Base-by-base conservation (phyloP, 2,329 filamentous ascomycete genomes). In the Trichothecium roseum region DNA sequence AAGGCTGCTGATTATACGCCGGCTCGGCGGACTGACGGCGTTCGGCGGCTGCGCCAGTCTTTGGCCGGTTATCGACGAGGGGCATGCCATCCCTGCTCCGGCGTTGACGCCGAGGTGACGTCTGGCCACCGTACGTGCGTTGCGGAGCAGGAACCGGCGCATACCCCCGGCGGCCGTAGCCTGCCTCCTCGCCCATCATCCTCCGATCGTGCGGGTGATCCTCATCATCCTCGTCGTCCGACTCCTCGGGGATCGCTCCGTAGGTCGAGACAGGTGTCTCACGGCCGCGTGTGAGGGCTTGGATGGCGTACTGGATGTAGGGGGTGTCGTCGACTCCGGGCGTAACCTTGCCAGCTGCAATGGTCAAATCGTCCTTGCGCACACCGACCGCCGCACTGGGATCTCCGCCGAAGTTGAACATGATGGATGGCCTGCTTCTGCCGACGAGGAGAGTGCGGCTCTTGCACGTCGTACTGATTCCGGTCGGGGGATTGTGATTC, bases 261-360 rank as follows among this genome's bases (percentile, higher is more conserved):
- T 24, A 24, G 10, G 20, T 24, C 20, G 20, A 24, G 10, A 10
- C 20, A 24, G 20, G 20, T 24, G 20, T 24, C 10, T 30, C 15
- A 6, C 32, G 37, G 4, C 83, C 75, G 32, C 81, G 69, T 5
- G 86, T 93, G 46, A 96, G 64, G 42, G 89, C 85, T 43, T 94
- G 84, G 42, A 96, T 76, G 28, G 89, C 88, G 55, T 91, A 93
- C 43, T 82, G 82, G 43, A 95, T 84, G 56, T 88, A 94, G 1
- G 86, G 87, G 8, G 78, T 82, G 50, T 94, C 83, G 50, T 94
- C 87, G 28, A 86, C 66, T 8, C 81, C 84, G 0, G 87, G 87
- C 0, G 84, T 89, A 37, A 77, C 66, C 28, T 65, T 65, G 39
- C 66, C 62, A 27, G 58, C 69, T 14, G 66, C 62, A 36, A 68